Conservation (phyloP, 352 stramenopile genomes). For the Phytophthora crassamura region DNA sequence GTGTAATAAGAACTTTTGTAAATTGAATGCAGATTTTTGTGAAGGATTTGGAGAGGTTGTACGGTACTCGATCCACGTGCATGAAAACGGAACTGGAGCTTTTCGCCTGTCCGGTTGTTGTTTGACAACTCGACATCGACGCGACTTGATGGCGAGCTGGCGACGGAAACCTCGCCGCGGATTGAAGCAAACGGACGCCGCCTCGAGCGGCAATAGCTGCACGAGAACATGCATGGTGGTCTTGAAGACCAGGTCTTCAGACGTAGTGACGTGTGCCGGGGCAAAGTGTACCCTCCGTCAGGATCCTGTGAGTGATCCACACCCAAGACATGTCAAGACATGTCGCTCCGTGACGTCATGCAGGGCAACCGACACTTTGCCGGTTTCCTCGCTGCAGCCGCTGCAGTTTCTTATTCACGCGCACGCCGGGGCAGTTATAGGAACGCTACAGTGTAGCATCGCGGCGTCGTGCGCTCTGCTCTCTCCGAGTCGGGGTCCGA, state of each 20-base stretch:
- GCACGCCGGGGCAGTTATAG: neutral
- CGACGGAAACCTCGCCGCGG: constrained; percentile 23
- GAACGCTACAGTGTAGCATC: too few species aligned
- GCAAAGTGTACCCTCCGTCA: neutral
- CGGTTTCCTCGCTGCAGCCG: neutral
- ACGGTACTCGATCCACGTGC: too few species aligned
- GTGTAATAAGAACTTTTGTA: too few species aligned
- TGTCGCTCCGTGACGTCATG: neutral
- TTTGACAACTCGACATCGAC: constrained; percentile 17
- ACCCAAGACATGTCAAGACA: neutral
- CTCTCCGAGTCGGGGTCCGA: too few species aligned
- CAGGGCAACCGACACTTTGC: neutral
- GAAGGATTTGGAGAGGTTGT: neutral
- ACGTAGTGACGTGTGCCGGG: too few species aligned
- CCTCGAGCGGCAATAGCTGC: too few species aligned
- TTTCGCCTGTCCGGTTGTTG: constrained; percentile 2
- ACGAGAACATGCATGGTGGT: too few species aligned
- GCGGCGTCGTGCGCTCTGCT: constrained; percentile 1
- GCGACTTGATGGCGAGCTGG: constrained; percentile 13
- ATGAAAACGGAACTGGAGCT: too few species aligned
- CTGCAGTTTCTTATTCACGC: neutral
- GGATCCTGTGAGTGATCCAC: neutral
- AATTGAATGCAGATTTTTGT: too few species aligned
- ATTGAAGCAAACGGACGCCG: constrained; percentile 25
- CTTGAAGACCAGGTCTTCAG: too few species aligned